Conservation (phyloP, 257 asterid genomes). For the Scutellaria minor region DNA sequence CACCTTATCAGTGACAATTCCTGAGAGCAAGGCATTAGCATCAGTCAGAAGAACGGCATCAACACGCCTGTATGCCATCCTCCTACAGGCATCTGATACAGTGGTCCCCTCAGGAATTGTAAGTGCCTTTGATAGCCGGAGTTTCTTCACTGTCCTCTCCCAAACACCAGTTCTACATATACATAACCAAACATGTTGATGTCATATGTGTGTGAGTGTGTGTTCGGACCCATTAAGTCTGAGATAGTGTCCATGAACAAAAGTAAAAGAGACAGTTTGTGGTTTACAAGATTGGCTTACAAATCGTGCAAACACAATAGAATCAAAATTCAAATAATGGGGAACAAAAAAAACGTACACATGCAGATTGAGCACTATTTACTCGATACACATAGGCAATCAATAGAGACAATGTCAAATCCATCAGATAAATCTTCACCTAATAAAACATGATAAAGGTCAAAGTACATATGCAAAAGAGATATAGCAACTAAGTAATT, state of each 20-base stretch:
- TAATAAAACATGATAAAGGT: conserved; percentile 6
- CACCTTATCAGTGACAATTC: conserved; percentile 97
- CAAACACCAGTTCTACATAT: conserved; percentile 58
- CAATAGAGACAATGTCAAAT: conserved; percentile 16
- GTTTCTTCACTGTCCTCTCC: conserved; percentile 97
- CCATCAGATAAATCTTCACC: conserved; percentile 1
- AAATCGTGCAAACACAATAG: not conserved
- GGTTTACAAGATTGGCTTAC: not conserved
- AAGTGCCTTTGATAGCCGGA: conserved; percentile 87
- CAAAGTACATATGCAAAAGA: not conserved
- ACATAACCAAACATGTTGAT: conserved; percentile 11
- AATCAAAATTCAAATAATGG: not conserved
- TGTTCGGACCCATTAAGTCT: not conserved
- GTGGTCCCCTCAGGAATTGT: conserved; percentile 95
- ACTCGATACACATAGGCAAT: not conserved
- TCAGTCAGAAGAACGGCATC: conserved; percentile 94
- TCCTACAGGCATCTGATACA: conserved; percentile 90
- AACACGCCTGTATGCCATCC: conserved; percentile 89
- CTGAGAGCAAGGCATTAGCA: conserved; percentile 91
- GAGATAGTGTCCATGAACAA: not conserved
- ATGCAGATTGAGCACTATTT: not conserved
- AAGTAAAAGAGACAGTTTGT: not conserved
- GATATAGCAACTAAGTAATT: not conserved
- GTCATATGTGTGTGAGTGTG: not conserved
- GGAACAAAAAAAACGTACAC: not conserved